Percentiles rank a stretch among this genome's conserved stretches.
phyloP scores from a whole-genome alignment of 2,329 filamentous ascomycete species.

The Clarireedia paspali region DNA sequence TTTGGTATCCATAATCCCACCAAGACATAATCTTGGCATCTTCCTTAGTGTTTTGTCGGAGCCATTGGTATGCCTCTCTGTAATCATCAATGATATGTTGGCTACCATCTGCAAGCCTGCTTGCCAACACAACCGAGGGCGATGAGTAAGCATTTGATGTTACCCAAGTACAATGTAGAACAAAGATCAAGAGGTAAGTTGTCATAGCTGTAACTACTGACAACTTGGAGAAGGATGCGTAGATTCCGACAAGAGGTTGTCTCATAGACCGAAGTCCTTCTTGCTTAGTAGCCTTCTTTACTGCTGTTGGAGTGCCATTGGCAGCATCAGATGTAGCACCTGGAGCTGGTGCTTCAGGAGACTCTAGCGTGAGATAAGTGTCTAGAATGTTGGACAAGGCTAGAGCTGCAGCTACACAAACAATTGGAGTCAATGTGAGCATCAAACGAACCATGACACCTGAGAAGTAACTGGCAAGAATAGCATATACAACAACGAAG shows the following conservation, averaged over 20 bases:
- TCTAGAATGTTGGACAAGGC: conserved; percentile 83
- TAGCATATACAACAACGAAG: conserved; percentile 94
- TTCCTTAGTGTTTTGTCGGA: conserved; percentile 89
- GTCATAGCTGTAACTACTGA: conserved; percentile 66
- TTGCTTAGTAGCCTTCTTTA: conserved; percentile 46
- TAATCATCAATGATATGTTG: conserved; percentile 99
- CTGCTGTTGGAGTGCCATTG: conserved; percentile 23
- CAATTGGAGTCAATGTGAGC: conserved; percentile 92
- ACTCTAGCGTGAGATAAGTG: conserved; percentile 64
- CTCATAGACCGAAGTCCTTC: conserved; percentile 61
- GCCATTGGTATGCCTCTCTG: conserved; percentile 98
- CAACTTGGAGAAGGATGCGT: conserved; percentile 69
- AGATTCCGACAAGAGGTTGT: conserved; percentile 74
- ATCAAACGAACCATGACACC: conserved; percentile 99
- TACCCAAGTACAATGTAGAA: conserved; percentile 98
- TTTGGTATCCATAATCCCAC: conserved; percentile 99
- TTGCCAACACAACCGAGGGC: conserved; percentile 91
- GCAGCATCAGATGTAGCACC: conserved; percentile 34
- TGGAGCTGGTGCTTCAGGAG: conserved; percentile 45
- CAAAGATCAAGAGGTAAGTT: conserved; percentile 83
- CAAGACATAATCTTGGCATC: conserved; percentile 99
- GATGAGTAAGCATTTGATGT: conserved; percentile 99
- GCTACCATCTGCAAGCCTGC: conserved; percentile 83
- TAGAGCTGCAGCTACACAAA: conserved; percentile 89
- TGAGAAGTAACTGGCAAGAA: conserved; percentile 95